A percentile compares a stretch with the other conserved stretches of the same genome.
These are phyloP conservation scores for Phytophthora foliorum DNA, from an alignment of 352 stramenopile species.

Conservation along the genomic window DNA sequence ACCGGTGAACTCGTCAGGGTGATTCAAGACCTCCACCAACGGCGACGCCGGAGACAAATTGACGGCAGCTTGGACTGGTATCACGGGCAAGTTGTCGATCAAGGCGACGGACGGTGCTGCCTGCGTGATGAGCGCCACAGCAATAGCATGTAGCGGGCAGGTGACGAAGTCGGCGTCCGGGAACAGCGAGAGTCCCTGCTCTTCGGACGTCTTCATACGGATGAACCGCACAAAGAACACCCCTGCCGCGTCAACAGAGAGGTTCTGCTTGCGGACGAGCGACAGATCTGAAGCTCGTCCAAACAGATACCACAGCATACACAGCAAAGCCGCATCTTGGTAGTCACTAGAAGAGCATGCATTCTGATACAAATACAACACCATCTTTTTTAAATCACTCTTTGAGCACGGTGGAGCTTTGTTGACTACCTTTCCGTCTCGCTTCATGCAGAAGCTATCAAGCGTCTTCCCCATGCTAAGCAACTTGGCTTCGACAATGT, in stretches of 20 bases:
- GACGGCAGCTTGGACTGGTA: not conserved
- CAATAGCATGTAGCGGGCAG: conserved; percentile 28
- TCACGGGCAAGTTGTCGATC: conserved; percentile 12
- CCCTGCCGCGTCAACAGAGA: conserved; percentile 21
- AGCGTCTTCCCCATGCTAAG: conserved; percentile 7
- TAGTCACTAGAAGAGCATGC: conserved; percentile 1
- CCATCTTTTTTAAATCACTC: not conserved
- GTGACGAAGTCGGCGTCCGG: conserved; percentile 20
- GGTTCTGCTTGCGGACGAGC: conserved; percentile 26
- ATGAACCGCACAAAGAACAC: conserved; percentile 34
- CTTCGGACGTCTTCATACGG: conserved; percentile 39
- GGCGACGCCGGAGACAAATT: not conserved
- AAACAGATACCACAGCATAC: conserved; percentile 35
- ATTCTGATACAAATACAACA: conserved; percentile 9
- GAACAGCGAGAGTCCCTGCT: conserved; percentile 43
- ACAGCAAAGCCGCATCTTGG: conserved; percentile 28
- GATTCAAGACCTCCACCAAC: conserved; percentile 13
- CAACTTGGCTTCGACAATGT: conserved; percentile 7
- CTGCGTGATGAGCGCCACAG: conserved; percentile 14
- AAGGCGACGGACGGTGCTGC: not conserved
- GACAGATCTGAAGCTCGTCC: conserved; percentile 37
- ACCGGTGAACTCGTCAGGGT: no score
- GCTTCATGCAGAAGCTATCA: not conserved
- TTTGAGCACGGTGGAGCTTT: conserved; percentile 1
- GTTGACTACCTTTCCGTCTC: not conserved